Evolutionary conservation across 441 rosid genomes (phyloP), one percentile per base, ranked within the genome.

Genomic region (Francoa sonchifolia): DNA sequence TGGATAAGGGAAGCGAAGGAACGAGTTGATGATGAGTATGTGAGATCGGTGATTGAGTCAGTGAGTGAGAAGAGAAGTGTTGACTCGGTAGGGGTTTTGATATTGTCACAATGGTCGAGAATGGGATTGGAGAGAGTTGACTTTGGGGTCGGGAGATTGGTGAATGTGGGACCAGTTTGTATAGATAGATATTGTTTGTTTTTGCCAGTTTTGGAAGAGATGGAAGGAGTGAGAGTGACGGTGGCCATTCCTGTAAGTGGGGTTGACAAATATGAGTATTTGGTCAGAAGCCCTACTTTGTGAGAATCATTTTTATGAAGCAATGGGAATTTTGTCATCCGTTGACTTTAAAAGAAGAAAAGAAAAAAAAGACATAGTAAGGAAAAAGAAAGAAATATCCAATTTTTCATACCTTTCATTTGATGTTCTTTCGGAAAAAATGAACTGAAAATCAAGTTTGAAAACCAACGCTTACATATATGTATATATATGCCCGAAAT

Each of bases 41-140:
- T 76, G 16, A 71, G 57, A 32, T 71, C 80, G 34, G 79, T 76
- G 19, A 61, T 73, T 1, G 78, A 76, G 23, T 59, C 67, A 13
- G 87, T 76, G 68, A 78, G 86, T 48, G 65, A 18, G 40, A 22
- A 48, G 26, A 61, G 58, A 23, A 71, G 81, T 58, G 77, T 87
- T 0, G 93, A 78, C 78, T 63, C 77, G 11, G 88, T 74, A 0
- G 88, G 93, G 2, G 83, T 76, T 0, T 51, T 85, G 65, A 70
- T 85, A 29, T 2, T 78, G 53, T 74, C 96, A 12, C 84, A 86
- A 32, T 86, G 96, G 96, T 79, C 89, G 51, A 74, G 73, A 16
- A 69, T 86, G 27, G 96, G 94, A 26, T 52, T 82, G 10, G 87
- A 86, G 0, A 61, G 42, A 48, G 68, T 82, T 57, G 87, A 86